These are phyloP conservation scores for Botryotinia calthae DNA, from an alignment of 2,329 filamentous ascomycete genomes.

Conservation along the genomic window DNA sequence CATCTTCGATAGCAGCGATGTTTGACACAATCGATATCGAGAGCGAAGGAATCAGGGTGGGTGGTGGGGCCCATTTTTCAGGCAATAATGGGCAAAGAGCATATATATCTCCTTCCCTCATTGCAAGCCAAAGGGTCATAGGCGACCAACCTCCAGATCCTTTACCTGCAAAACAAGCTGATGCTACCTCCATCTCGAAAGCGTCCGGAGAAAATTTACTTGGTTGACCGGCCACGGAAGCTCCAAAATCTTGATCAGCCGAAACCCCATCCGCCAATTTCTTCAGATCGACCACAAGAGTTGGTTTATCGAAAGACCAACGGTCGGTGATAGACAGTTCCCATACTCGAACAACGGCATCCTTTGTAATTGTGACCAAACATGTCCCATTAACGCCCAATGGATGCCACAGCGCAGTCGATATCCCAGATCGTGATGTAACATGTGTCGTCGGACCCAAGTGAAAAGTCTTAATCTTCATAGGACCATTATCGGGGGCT, in stretches of 20 bases:
- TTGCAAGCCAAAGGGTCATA: slow-evolving; percentile 97
- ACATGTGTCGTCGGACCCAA: slow-evolving; percentile 92
- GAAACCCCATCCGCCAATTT: slow-evolving; percentile 83
- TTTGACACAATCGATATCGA: slow-evolving; percentile 80
- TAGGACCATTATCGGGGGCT: slow-evolving; percentile 61
- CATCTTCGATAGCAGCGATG: slow-evolving; percentile 60
- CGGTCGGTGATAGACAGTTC: slow-evolving; percentile 80
- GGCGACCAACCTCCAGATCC: slow-evolving; percentile 82
- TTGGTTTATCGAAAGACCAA: slow-evolving; percentile 81
- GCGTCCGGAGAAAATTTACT: slow-evolving; percentile 85
- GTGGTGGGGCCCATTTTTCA: slow-evolving; percentile 76
- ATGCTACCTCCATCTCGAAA: slow-evolving; percentile 90
- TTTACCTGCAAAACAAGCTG: slow-evolving; percentile 72
- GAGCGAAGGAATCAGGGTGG: slow-evolving; percentile 75
- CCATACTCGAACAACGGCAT: slow-evolving; percentile 88
- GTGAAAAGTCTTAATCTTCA: slow-evolving; percentile 84
- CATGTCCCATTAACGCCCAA: slow-evolving; percentile 78
- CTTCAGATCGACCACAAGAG: slow-evolving; percentile 81
- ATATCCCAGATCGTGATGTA: slow-evolving; percentile 75
- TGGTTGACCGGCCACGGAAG: slow-evolving; percentile 69
- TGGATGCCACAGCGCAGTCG: slow-evolving; percentile 88
- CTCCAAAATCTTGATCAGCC: slow-evolving; percentile 78
- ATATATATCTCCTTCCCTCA: slow-evolving; percentile 89
- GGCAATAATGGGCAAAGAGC: slow-evolving; percentile 88
- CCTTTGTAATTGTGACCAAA: slow-evolving; percentile 82